Evolutionary conservation across 345 rosid genomes (phyloP), one percentile per base, ranked within the genome.

Genomic region (Lepidium sativum): DNA sequence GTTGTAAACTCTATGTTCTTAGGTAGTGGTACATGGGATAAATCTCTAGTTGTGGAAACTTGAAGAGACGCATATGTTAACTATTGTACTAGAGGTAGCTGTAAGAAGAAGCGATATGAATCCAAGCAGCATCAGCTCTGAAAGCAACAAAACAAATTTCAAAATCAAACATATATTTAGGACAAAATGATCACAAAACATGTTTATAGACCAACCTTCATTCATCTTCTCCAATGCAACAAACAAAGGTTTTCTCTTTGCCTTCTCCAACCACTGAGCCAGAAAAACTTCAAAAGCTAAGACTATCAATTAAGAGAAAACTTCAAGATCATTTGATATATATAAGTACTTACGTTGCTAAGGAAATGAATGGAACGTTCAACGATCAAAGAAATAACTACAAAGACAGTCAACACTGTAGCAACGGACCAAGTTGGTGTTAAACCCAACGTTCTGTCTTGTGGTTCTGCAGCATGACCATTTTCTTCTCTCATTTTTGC

Each of bases 341-440:
- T 15, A 2, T 11, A 41, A 57, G 21, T 47, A 75, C 97, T 83
- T 75, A 92, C 98, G 47, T 75, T 74, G 63, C 94, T 82, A 60
- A 90, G 70, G 21, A 81, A 80, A 67, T 90, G 86, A 67, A 90
- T 90, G 10, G 86, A 80, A 48, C 96, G 91, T 68, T 91, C 96
- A 73, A 91, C 91, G 54, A 86, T 71, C 80, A 84, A 76, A 40
- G 97, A 91, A 57, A 91, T 85, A 43, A 66, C 80, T 3, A 91
- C 95, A 60, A 91, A 86, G 44, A 91, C 44, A 5, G 96, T 91
- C 79, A 91, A 68, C 25, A 88, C 96, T 8, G 97, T 84, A 43
- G 97, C 97, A 56, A 88, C 91, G 6, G 96, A 88, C 97, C 97
- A 91, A 34, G 96, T 87, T 54, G 97, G 97, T 17, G 97, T 91